Base-by-base conservation (phyloP, 1,284 basidiomycete genomes). In the Chiua sp. region DNA sequence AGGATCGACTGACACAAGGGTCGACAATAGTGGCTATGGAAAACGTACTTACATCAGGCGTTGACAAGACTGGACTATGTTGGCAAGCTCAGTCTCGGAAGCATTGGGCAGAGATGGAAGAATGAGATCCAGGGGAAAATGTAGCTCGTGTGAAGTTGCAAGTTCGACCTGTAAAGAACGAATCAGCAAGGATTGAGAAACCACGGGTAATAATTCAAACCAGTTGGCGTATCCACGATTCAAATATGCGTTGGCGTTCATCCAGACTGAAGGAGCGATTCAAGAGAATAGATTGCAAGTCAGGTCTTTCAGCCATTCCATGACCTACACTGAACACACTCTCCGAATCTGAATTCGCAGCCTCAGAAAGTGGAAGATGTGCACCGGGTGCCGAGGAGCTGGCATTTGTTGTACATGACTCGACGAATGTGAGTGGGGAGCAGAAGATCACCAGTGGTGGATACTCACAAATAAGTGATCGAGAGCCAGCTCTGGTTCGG, bases 201-300 rank as follows among this genome's bases (percentile, higher is more conserved):
- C 3, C 26, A 23, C 3, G 12, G 18, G 7, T 7, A 18, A 39
- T 20, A 39, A 39, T 39, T 7, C 16, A 18, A 39, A 39, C 39
- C n/a, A 42, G 39, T 42, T 42, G 20, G 39, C 39, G 20, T n/a
- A n/a, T 42, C 11, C 20, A n/a, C n/a, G 20, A 42, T 39, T 39
- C 47, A 18, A 42, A 58, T 46, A 35, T 54, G 23, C 47, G 47
- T 16, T 58, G 57, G 16, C 51, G 30, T 20, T 54, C 51, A 2
- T 44, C 22, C 6, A 4, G 20, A 8, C 12, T 4, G 5, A 58
- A 37, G 2, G 30, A 58, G 20, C 2, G 18, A 20, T 33, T 15
- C 2, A 39, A 37, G 49, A 54, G 51, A 35, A 54, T 44, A 22
- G 30, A 26, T 5, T 35, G 35, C 7, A 42, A 7, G 13, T 42